A percentile compares a stretch with the other conserved stretches of the same genome.
phyloP scores from a whole-genome alignment of 371 early-diverging fungal species.

The Rhizopus microsporus region DNA sequence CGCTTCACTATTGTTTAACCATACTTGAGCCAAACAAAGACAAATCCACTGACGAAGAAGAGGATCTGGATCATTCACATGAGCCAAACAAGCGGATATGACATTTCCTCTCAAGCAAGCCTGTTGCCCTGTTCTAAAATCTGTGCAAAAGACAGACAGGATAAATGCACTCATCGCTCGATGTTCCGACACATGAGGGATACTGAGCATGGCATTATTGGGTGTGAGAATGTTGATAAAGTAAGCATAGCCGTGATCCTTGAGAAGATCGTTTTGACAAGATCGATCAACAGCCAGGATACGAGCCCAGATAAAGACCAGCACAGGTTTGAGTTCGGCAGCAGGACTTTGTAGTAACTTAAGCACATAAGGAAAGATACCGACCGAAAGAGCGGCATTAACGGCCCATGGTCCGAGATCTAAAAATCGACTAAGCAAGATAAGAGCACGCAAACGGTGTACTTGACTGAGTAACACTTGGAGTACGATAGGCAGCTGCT shows the following conservation, averaged over 20 bases:
- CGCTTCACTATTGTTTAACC: slow-evolving; percentile 80
- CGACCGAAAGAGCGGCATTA: slow-evolving; percentile 89
- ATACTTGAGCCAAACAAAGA: slow-evolving; percentile 84
- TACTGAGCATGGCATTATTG: slow-evolving; percentile 69
- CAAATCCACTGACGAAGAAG: slow-evolving; percentile 90
- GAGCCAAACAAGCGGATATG: slow-evolving; percentile 67
- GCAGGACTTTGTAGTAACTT: slow-evolving; percentile 95
- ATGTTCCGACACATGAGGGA: slow-evolving; percentile 79
- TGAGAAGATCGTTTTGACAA: slow-evolving; percentile 89
- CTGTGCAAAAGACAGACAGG: slow-evolving; percentile 85
- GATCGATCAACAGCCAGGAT: slow-evolving; percentile 90
- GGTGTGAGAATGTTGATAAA: slow-evolving; percentile 87
- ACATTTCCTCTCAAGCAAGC: slow-evolving; percentile 79
- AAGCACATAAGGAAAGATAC: slow-evolving; percentile 95
- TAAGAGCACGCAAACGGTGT: slow-evolving; percentile 90
- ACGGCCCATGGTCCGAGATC: slow-evolving; percentile 97
- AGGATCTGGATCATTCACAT: slow-evolving; percentile 78
- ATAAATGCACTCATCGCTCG: slow-evolving; percentile 93
- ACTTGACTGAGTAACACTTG: slow-evolving; percentile 95
- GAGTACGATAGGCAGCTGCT: slow-evolving; percentile 94
- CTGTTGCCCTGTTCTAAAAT: slow-evolving; percentile 79
- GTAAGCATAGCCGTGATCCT: slow-evolving; percentile 91
- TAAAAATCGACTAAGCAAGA: slow-evolving; percentile 88
- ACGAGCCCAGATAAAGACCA: slow-evolving; percentile 97
- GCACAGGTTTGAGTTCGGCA: slow-evolving; percentile 88